Evolutionary conservation across 2,329 filamentous ascomycete genomes (phyloP).

Genomic region (Rhinocladiella mackenziei): DNA sequence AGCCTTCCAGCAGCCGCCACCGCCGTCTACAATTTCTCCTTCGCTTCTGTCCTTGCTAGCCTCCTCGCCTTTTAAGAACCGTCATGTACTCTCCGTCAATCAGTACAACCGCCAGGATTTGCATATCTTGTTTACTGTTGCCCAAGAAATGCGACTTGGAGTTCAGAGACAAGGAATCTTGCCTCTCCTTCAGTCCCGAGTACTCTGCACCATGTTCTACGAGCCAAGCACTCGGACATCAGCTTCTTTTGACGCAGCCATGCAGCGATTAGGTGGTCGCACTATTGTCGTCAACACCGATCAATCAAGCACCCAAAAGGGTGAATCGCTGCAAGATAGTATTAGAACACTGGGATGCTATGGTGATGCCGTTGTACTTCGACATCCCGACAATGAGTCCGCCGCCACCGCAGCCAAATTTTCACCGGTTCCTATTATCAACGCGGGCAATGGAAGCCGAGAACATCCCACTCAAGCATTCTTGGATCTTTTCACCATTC

Average conservation of each 20-base stretch:
- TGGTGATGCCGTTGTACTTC: constrained; percentile 89
- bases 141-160: constrained; percentile 93
- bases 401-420: constrained; percentile 80
- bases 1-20: constrained; percentile 41
- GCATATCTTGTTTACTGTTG: constrained; percentile 90
- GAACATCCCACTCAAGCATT: constrained; percentile 98
- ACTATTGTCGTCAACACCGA: constrained; percentile 77
- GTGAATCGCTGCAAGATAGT: constrained; percentile 88
- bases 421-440: constrained; percentile 88
- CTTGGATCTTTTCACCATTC: constrained; percentile 96
- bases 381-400: constrained; percentile 78
- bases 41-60: constrained; percentile 68
- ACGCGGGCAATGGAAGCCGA: constrained; percentile 90
- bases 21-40: constrained; percentile 53
- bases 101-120: constrained; percentile 85
- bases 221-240: constrained; percentile 96
- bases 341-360: constrained; percentile 92
- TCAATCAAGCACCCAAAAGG: constrained; percentile 87
- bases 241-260: constrained; percentile 92
- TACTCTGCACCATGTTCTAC: constrained; percentile 92
- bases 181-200: constrained; percentile 76
- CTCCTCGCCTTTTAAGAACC: constrained; percentile 79
- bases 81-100: constrained; percentile 86
- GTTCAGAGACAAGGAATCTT: constrained; percentile 90
- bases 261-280: constrained; percentile 93